A percentile compares a stretch with the other conserved stretches of the same genome.
These are phyloP conservation scores for Solidago caesia DNA, from an alignment of 129 eudicot species.

Conservation along the genomic window DNA sequence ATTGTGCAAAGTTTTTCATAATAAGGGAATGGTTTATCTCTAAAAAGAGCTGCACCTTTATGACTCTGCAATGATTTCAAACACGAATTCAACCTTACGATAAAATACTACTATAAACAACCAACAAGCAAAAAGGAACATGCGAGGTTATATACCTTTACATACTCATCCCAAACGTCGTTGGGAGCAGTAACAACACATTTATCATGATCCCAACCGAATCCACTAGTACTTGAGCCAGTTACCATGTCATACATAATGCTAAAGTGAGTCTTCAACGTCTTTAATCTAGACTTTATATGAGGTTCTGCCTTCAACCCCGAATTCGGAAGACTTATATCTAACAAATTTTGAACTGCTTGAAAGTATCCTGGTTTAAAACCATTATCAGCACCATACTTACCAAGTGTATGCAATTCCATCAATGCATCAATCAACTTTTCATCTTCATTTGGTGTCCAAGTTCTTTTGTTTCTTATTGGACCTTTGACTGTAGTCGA, in stretches of 20 bases:
- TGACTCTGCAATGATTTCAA: background rate
- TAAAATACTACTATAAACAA: background rate
- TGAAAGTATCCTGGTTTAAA: background rate
- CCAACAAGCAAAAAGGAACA: background rate
- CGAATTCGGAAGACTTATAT: background rate
- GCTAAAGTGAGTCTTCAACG: background rate
- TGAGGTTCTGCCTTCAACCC: background rate
- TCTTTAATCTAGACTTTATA: background rate
- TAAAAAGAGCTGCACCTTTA: background rate
- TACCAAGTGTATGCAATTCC: background rate
- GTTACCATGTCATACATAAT: background rate
- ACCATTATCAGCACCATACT: background rate
- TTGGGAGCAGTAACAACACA: background rate
- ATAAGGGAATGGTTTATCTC: background rate
- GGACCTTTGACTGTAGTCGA: background rate
- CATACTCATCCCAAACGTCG: background rate
- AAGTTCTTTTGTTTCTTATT: constrained; percentile 3
- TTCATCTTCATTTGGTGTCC: background rate
- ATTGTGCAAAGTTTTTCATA: background rate
- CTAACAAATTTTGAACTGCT: background rate
- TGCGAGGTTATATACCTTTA: background rate
- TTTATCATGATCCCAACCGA: background rate
- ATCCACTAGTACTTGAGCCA: background rate
- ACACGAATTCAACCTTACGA: background rate
- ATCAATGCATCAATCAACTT: background rate